Evolutionary conservation across 306 rosid species (phyloP), one percentile per base, ranked within the genome.

Genomic region (Pyrus pyrifolia): DNA sequence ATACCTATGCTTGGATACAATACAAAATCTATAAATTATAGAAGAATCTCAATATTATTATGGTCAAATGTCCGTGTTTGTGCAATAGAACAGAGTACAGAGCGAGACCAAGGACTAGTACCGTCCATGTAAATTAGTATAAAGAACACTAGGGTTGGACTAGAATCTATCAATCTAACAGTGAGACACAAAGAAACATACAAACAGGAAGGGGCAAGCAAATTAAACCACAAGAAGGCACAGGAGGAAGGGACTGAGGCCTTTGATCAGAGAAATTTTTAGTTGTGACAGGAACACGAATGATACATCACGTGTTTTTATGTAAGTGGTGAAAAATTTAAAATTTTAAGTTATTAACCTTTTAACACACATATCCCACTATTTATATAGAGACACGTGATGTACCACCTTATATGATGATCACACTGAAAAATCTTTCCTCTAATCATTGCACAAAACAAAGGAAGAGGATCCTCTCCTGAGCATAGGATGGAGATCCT

Each of bases 91-190:
- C 38, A 61, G 29, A 23, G 5, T 51, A 51, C 21, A 51, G 21
- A 17, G 21, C 42, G 42, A 51, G 8, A 51, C 55, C 21, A 51
- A 2, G 21, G 6, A 51, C 21, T 5, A 18, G 55, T 18, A 51
- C 21, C 17, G 38, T 12, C 19, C 8, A 27, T 61, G 67, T 12
- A 61, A 61, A 61, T 61, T 58, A 61, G 29, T 25, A 14, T 25
- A 60, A 60, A 13, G 29, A 25, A 58, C 4, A 3, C 35, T 30
- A n/a, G 68, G 63, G 76, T 67, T 68, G 86, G 75, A 85, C 62
- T 77, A 86, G 92, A 84, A 86, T 86, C 89, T 81, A 78, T 80
- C 82, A 86, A 86, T 84, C 89, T 83, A 80, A 82, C 82, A 84
- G 86, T 69, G 89, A 83, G 86, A 81, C 83, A 80, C 72, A 66